These are phyloP conservation scores for Solanum sparsipilum DNA, from an alignment of 257 asterid genomes.

Conservation along the genomic window DNA sequence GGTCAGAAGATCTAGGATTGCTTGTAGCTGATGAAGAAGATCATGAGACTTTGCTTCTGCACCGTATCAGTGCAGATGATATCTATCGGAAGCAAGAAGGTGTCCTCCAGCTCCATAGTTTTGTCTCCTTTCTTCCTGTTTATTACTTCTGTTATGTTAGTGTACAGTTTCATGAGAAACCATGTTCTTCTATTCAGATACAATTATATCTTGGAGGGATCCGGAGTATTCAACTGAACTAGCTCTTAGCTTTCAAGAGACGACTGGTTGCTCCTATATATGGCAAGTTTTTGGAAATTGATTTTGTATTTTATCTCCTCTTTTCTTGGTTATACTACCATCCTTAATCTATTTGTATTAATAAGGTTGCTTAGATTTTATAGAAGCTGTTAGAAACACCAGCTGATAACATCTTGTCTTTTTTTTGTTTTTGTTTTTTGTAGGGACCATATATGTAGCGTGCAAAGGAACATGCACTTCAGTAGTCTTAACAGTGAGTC, in stretches of 20 bases:
- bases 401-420: neutral
- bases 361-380: neutral
- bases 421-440: conserved; percentile 3
- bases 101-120: conserved; percentile 5
- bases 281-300: conserved; percentile 50
- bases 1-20: conserved; percentile 78
- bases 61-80: conserved; percentile 82
- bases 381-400: neutral
- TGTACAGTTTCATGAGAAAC: neutral
- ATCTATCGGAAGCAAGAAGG: conserved; percentile 98
- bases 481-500: conserved; percentile 71
- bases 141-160: neutral
- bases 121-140: conserved; percentile 1
- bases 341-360: neutral
- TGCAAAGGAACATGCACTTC: conserved; percentile 82
- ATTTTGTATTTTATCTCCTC: neutral
- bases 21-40: conserved; percentile 81
- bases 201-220: conserved; percentile 98
- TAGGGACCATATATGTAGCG: conserved; percentile 86
- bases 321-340: neutral
- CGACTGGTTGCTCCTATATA: conserved; percentile 84
- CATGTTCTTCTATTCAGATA: conserved; percentile 36
- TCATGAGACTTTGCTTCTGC: conserved; percentile 67
- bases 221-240: conserved; percentile 82
- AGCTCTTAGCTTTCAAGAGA: conserved; percentile 99